Evolutionary conservation across 2,329 filamentous ascomycete species (phyloP).

Genomic region (Capronia epimyces): DNA sequence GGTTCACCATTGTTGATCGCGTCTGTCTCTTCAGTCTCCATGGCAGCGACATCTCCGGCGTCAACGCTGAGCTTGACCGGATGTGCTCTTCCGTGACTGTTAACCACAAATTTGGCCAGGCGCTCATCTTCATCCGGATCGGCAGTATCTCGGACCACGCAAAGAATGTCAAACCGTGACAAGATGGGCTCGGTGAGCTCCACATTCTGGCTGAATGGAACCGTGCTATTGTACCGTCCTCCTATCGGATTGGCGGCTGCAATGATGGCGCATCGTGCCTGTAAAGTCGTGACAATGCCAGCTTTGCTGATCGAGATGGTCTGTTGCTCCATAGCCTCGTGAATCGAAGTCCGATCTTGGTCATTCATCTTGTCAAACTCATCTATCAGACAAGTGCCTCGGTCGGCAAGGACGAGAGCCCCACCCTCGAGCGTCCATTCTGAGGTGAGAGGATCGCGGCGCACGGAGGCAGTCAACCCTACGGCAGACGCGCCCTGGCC

Average conservation of each 20-base stretch:
- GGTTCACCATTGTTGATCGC: slow-evolving; percentile 42
- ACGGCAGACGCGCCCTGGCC: slow-evolving; percentile 96
- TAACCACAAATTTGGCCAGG: slow-evolving; percentile 88
- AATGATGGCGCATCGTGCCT: slow-evolving; percentile 92
- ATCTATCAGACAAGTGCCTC: slow-evolving; percentile 91
- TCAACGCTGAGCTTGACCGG: slow-evolving; percentile 53
- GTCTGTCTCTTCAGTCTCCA: slow-evolving; percentile 51
- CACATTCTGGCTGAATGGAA: slow-evolving; percentile 93
- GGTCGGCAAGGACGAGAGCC: slow-evolving; percentile 88
- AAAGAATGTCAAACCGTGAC: slow-evolving; percentile 96
- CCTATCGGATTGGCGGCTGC: slow-evolving; percentile 95
- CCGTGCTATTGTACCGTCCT: slow-evolving; percentile 91
- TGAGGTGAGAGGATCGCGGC: slow-evolving; percentile 86
- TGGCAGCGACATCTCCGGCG: slow-evolving; percentile 53
- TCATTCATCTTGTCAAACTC: slow-evolving; percentile 99
- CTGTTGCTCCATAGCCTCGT: slow-evolving; percentile 99
- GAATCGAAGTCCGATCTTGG: slow-evolving; percentile 93
- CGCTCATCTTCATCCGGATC: slow-evolving; percentile 89
- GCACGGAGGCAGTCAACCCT: slow-evolving; percentile 93
- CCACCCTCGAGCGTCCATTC: slow-evolving; percentile 98
- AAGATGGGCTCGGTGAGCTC: slow-evolving; percentile 95
- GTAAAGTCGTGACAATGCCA: slow-evolving; percentile 93
- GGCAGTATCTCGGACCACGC: slow-evolving; percentile 91
- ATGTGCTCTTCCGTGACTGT: slow-evolving; percentile 87
- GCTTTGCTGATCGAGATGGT: slow-evolving; percentile 99